Evolutionary conservation across 1,284 basidiomycete genomes (phyloP).

Genomic region (Ceratobasidium sp.): DNA sequence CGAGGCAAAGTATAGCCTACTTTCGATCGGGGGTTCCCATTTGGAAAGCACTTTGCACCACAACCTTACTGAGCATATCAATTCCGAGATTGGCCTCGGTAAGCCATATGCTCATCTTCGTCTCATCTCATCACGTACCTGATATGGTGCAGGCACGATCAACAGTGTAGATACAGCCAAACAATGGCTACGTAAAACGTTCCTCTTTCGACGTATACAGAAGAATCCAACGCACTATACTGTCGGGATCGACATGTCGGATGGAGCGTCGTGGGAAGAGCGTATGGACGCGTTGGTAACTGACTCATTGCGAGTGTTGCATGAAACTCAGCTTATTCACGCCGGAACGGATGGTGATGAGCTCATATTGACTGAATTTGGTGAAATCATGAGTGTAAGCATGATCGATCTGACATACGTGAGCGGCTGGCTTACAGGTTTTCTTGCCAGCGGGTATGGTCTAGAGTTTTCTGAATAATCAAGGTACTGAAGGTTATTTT

Average conservation of each 20-base stretch:
- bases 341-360: constrained; percentile 51
- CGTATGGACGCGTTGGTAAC: constrained; percentile 74
- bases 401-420: neutral
- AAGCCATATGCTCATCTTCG: constrained; percentile 52
- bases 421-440: neutral
- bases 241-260: constrained; percentile 45
- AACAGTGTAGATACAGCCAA: constrained; percentile 51
- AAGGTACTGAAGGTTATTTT: constrained; percentile 1
- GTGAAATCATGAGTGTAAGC: constrained; percentile 81
- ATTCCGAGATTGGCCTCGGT: constrained; percentile 87
- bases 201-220: constrained; percentile 82
- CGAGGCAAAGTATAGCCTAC: constrained; percentile 71
- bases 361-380: constrained; percentile 71
- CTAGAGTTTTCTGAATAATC: constrained; percentile 21
- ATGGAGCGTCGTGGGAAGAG: constrained; percentile 65
- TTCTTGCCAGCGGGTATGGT: constrained; percentile 13
- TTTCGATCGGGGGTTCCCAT: constrained; percentile 70
- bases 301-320: constrained; percentile 67
- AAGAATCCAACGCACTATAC: constrained; percentile 80
- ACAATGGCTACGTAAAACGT: constrained; percentile 80
- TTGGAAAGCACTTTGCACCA: constrained; percentile 86
- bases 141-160: constrained; percentile 61
- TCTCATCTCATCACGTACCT: constrained; percentile 53
- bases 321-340: constrained; percentile 66
- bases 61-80: constrained; percentile 87